A percentile compares a stretch with the other conserved stretches of the same genome.
Conservation (phyloP, 2,329 filamentous ascomycete genomes). For the Alternaria metachromatica region DNA sequence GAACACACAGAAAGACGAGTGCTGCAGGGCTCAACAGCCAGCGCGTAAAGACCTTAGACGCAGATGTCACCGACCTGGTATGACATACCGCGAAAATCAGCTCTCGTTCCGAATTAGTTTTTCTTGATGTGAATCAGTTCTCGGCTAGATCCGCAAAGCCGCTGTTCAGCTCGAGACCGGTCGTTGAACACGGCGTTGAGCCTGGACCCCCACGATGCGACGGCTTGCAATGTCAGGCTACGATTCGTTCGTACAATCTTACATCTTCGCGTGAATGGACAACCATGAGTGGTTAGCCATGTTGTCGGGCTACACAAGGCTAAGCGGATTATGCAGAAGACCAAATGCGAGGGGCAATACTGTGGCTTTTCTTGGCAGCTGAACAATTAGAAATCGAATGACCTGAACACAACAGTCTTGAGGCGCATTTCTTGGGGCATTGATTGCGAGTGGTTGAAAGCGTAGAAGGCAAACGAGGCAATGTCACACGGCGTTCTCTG, state of each 20-base stretch:
- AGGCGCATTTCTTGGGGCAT: background rate
- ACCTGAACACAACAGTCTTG: background rate
- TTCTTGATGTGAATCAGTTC: background rate
- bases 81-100: background rate
- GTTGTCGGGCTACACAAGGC: background rate
- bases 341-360: background rate
- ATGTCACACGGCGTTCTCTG: background rate
- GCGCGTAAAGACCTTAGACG: background rate
- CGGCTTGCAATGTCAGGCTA: background rate
- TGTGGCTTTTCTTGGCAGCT: conserved; percentile 13
- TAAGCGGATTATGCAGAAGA: background rate
- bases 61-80: no score
- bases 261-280: background rate
- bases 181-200: background rate
- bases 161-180: background rate
- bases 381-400: background rate
- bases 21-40: background rate
- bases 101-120: background rate
- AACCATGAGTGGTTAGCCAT: background rate
- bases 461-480: no score
- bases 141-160: background rate
- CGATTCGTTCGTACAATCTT: background rate
- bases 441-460: background rate
- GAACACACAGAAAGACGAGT: background rate
- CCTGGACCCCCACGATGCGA: background rate